phyloP scores from a whole-genome alignment of 1,139 yeast genomes.

The Meyerozyma elateridarum region DNA sequence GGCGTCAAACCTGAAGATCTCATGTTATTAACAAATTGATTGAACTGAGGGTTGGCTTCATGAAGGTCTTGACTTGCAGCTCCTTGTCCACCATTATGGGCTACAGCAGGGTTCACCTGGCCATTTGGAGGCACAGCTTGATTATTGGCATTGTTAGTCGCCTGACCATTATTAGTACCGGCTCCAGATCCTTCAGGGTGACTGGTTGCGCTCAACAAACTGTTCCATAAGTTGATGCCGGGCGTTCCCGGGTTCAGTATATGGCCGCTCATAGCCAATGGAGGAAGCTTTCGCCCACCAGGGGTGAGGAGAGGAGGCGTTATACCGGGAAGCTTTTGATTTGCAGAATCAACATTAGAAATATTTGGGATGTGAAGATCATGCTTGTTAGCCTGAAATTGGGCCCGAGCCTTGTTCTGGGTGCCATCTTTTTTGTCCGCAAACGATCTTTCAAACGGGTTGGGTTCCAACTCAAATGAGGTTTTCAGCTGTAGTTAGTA shows the following conservation, averaged over 20 bases:
- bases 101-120: slow-evolving; percentile 7
- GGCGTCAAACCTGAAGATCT: slow-evolving; percentile 64
- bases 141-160: slow-evolving; percentile 8
- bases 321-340: slow-evolving; percentile 34
- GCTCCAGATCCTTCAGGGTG: slow-evolving; percentile 10
- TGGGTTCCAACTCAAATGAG: slow-evolving; percentile 81
- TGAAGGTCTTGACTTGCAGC: slow-evolving; percentile 2
- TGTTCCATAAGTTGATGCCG: slow-evolving; percentile 43
- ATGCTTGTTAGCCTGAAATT: slow-evolving; percentile 23
- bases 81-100: slow-evolving; percentile 6
- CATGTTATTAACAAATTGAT: slow-evolving; percentile 28
- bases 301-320: slow-evolving; percentile 59
- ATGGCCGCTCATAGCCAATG: slow-evolving; percentile 40
- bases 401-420: slow-evolving; percentile 7
- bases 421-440: slow-evolving; percentile 46
- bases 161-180: slow-evolving; percentile 8
- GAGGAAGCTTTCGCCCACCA: slow-evolving; percentile 58
- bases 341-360: slow-evolving; percentile 16
- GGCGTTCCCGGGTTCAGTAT: slow-evolving; percentile 47
- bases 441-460: slow-evolving; percentile 93
- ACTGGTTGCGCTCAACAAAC: slow-evolving; percentile 38
- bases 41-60: slow-evolving; percentile 11
- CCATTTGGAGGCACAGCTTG: slow-evolving; percentile 4
- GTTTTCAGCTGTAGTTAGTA: slow-evolving; percentile 33
- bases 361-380: slow-evolving; percentile 34